Conservation (phyloP, 2,329 filamentous ascomycete genomes). For the Ascochyta clinopodiicola region DNA sequence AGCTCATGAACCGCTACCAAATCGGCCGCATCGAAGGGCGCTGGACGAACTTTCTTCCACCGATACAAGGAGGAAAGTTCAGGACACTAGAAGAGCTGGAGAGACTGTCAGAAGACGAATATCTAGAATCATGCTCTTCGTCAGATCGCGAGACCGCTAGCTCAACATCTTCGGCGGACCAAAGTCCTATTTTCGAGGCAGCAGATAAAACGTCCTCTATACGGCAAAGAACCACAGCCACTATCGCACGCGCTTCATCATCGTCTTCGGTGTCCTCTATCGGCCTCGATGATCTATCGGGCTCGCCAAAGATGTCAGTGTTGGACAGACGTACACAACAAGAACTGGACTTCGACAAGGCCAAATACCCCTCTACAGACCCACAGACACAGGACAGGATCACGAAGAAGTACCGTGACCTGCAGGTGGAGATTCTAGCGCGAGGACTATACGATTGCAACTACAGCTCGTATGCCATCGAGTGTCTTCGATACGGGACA, state of each 20-base stretch:
- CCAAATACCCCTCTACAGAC: constrained; percentile 83
- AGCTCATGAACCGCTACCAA: constrained; percentile 80
- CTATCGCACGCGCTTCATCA: constrained; percentile 55
- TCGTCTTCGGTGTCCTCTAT: constrained; percentile 66
- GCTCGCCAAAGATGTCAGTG: constrained; percentile 62
- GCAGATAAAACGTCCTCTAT: constrained; percentile 47
- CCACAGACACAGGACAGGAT: constrained; percentile 75
- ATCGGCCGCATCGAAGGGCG: constrained; percentile 81
- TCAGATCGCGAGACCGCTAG: constrained; percentile 37
- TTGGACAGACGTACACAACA: constrained; percentile 76
- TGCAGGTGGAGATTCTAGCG: constrained; percentile 73
- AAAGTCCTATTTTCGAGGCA: constrained; percentile 66
- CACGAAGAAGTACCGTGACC: constrained; percentile 78
- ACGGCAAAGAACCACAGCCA: constrained; percentile 48
- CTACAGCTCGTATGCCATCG: constrained; percentile 79
- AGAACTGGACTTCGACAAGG: constrained; percentile 76
- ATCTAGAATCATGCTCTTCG: constrained; percentile 21
- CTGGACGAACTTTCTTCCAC: constrained; percentile 89
- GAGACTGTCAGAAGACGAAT: constrained; percentile 45
- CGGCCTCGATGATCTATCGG: constrained; percentile 49
- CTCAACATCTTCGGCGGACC: constrained; percentile 59
- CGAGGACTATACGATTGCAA: constrained; percentile 85
- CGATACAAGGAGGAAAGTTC: constrained; percentile 88
- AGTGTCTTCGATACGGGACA: constrained; percentile 73
- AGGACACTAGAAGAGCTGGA: constrained; percentile 57